These are phyloP conservation scores for Triticum aestivum DNA, from an alignment of 176 grass and related monocot species.

Conservation along the genomic window IWGSC_CS_RefSeq_v2.1 NC_057794.1:533942465-533942964, in stretches of 20 bases:
- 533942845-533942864: conserved; percentile 21
- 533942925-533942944: neutral
- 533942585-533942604: too few species aligned
- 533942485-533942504: too few species aligned
- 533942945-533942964: neutral
- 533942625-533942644: too few species aligned
- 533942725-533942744: neutral
- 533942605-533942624: too few species aligned
- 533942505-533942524: too few species aligned
- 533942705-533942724: neutral
- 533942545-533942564: too few species aligned
- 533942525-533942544: too few species aligned
- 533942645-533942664: too few species aligned
- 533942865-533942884: conserved; percentile 39
- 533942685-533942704: neutral
- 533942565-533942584: too few species aligned
- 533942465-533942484: too few species aligned
- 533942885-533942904: conserved; percentile 37
- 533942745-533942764: conserved; percentile 8
- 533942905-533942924: conserved; percentile 32
- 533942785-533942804: conserved; percentile 43
- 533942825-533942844: conserved; percentile 41
- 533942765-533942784: conserved; percentile 50
- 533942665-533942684: neutral
- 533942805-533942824: conserved; percentile 66